Base-by-base conservation (phyloP, 1,139 yeast genomes). In the Kazachstania sp. region DNA sequence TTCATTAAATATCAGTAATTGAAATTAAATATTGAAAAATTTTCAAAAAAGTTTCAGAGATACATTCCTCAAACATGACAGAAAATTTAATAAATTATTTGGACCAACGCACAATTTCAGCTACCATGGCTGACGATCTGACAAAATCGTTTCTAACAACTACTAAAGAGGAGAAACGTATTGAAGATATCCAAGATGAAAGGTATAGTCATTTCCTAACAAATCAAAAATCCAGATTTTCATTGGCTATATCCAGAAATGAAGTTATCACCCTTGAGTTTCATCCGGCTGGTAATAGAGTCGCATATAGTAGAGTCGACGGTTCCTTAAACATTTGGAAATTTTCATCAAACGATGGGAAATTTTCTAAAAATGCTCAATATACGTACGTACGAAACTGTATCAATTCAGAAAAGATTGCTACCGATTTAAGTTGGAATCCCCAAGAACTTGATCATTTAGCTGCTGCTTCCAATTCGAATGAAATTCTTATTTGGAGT, bases 381-480 rank as follows among this genome's bases (percentile, higher is more conserved):
- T 52, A 54, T 19, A 54, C 68, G 26, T 49, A 59, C 3, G 70
- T 69, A 5, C 69, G 74, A 0, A 63, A 70, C 16, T 63, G 69
- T 2, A 70, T 76, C 2, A 75, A 79, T 1, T 81, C 77, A 51
- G 67, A 65, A 1, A 69, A 68, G 49, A 66, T 77, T 2, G 77
- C 79, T 1, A 76, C 74, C 41, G 61, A 73, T 15, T 54, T 84
- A 2, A 62, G 78, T 1, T 85, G 92, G 88, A 73, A 79, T 49
- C 85, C 88, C 0, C 59, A 59, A 15, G 70, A 73, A 42, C 78
- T 76, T 23, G 69, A 67, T 40, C 65, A 73, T 26, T 69, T 85
- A 51, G 85, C 79, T 1, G 73, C 85, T 2, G 83, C 78, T 15
- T 81, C 83, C 1, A 66, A 75, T 45, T 86, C 81, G 53, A 63